These are phyloP conservation scores for Groenewaldozyma sp. DNA, from an alignment of 1,139 yeast genomes.

Conservation along the genomic window DNA sequence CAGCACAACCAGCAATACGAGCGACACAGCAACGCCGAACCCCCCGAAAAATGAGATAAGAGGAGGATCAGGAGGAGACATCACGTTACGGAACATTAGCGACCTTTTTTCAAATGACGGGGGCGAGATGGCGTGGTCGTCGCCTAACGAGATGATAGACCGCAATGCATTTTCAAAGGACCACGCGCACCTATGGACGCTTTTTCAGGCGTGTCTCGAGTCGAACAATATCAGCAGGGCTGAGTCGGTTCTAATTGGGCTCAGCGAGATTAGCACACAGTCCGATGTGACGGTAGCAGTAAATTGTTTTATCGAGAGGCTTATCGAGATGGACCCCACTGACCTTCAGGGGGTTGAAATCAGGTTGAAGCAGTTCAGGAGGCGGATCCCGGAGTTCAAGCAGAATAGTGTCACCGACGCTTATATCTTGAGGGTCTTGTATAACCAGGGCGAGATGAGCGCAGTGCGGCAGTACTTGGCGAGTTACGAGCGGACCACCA, in stretches of 20 bases:
- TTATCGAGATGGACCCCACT: slow-evolving; percentile 33
- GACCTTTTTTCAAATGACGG: slow-evolving; percentile 2
- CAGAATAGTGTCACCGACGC: slow-evolving; percentile 30
- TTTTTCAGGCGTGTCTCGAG: slow-evolving; percentile 71
- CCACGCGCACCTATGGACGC: slow-evolving; percentile 59
- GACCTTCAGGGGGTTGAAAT: slow-evolving; percentile 22
- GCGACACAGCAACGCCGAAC: too few relatives aligned
- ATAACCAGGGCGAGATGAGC: slow-evolving; percentile 18
- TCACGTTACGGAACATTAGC: neutral
- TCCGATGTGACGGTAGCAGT: slow-evolving; percentile 35
- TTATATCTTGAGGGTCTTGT: slow-evolving; percentile 26
- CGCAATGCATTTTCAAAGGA: slow-evolving; percentile 34
- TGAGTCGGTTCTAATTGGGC: slow-evolving; percentile 51
- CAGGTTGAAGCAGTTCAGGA: slow-evolving; percentile 23
- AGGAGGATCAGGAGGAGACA: neutral
- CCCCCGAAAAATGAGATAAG: too few relatives aligned
- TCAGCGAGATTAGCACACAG: slow-evolving; percentile 37
- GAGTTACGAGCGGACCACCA: slow-evolving; percentile 21
- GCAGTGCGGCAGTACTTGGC: slow-evolving; percentile 23
- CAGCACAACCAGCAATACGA: neutral
- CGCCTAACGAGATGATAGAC: slow-evolving; percentile 27
- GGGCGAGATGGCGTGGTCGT: slow-evolving; percentile 24
- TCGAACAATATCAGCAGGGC: slow-evolving; percentile 67
- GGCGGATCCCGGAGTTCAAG: slow-evolving; percentile 20
- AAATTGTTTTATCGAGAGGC: slow-evolving; percentile 40